These are phyloP conservation scores for Clavispora fructus DNA, from an alignment of 805 yeast species.

Conservation along the genomic window DNA sequence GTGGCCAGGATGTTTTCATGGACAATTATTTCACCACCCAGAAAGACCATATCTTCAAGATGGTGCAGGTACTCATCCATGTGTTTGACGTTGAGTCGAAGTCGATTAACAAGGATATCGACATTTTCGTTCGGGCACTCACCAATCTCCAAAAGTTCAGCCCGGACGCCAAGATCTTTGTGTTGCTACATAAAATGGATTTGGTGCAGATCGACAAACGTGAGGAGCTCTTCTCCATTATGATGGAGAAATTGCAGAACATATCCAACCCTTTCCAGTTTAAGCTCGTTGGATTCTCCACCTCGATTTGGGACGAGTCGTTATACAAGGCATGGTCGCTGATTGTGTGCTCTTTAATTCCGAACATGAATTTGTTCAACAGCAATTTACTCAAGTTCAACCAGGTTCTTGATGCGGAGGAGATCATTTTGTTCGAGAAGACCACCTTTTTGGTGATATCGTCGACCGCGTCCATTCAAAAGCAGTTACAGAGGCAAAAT, in stretches of 20 bases:
- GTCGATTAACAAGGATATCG: constrained; percentile 88
- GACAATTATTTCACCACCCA: constrained; percentile 87
- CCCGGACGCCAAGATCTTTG: constrained; percentile 89
- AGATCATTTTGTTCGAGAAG: constrained; percentile 85
- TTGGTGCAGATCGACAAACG: constrained; percentile 82
- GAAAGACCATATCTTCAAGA: constrained; percentile 86
- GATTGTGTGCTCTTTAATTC: constrained; percentile 90
- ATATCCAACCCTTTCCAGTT: constrained; percentile 65
- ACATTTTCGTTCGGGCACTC: constrained; percentile 79
- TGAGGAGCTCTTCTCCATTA: constrained; percentile 73
- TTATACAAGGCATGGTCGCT: constrained; percentile 96
- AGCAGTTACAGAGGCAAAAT: constrained; percentile 16
- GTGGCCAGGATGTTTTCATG: constrained; percentile 96
- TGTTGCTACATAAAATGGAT: constrained; percentile 93
- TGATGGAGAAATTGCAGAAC: constrained; percentile 76
- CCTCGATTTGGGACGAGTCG: constrained; percentile 96
- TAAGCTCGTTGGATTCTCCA: constrained; percentile 78
- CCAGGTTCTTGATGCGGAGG: constrained; percentile 73
- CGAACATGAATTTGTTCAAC: constrained; percentile 81
- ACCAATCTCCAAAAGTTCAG: constrained; percentile 77
- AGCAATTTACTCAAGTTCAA: constrained; percentile 70
- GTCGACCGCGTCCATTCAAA: constrained; percentile 42
- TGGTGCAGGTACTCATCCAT: constrained; percentile 92
- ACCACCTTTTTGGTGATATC: constrained; percentile 86
- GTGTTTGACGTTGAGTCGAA: constrained; percentile 95